Conservation (phyloP, 176 grass and related monocot genomes). For the Ampelocalamus luodianensis region DNA sequence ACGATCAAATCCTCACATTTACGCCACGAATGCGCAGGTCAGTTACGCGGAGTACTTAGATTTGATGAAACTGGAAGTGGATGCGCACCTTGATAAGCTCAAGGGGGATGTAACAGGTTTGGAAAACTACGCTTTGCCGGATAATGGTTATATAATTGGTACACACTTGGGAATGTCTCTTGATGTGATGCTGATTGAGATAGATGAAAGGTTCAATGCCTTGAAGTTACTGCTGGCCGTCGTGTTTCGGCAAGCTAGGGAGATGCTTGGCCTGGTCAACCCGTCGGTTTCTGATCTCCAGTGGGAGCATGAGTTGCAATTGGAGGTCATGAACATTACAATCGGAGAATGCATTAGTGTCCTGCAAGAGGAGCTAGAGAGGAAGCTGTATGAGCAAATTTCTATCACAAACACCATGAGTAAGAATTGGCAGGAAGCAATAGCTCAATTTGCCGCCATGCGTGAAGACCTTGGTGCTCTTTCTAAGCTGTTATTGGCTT, state of each 20-base stretch:
- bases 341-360: constrained; percentile 64
- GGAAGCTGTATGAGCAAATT: constrained; percentile 68
- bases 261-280: constrained; percentile 55
- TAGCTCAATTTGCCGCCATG: constrained; percentile 61
- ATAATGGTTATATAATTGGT: constrained; percentile 8
- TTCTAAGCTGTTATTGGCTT: constrained; percentile 58
- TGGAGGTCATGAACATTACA: constrained; percentile 58
- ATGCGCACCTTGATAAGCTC: constrained; percentile 65
- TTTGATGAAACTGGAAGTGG: constrained; percentile 54
- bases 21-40: constrained; percentile 4
- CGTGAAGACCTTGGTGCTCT: constrained; percentile 76
- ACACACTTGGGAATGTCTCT: constrained; percentile 50
- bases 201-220: constrained; percentile 72
- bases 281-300: constrained; percentile 60
- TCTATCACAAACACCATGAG: constrained; percentile 65
- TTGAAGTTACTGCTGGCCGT: constrained; percentile 64
- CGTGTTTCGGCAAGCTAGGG: constrained; percentile 65
- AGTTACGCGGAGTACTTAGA: constrained; percentile 47
- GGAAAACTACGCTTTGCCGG: constrained; percentile 45
- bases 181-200: constrained; percentile 61
- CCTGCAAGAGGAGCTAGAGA: constrained; percentile 79
- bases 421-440: constrained; percentile 73
- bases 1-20: constrained; percentile 17
- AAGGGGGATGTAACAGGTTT: constrained; percentile 63
- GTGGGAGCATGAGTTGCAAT: constrained; percentile 75